Base-by-base conservation (phyloP, 192 early-diverging fungal genomes). In the Rhizoclosmatium sp. region DNA sequence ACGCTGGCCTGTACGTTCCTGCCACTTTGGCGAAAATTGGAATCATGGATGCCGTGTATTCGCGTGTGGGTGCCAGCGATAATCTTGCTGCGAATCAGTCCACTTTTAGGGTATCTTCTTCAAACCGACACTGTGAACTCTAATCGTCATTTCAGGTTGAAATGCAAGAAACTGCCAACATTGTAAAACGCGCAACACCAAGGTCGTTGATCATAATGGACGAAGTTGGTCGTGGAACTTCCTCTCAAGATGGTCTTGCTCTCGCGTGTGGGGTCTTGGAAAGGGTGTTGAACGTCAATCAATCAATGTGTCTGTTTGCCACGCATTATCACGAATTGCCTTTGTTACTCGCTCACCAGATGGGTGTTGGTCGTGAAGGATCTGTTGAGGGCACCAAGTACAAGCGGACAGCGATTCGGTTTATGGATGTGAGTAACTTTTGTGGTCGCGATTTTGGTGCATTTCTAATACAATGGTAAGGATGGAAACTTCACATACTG, bases 221-320 rank as follows among this genome's bases (percentile, higher is more conserved):
- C 78, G 94, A 96, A 65, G 83, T 96, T 4, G 94, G 94, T 0
- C 82, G 94, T 47, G 94, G 94, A 0, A 96, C 94, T 0, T 92
- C 91, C 21, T 93, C 92, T 5, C 76, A 87, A 47, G 94, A 95
- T 79, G 94, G 94, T 0, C 73, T 89, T 1, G 89, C 92, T 0
- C 85, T 94, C n/a, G 94, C 93, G 7, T 86, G 88, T 62, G 88
- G 92, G 0, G 88, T 92, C 0, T 59, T 95, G 1, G 65, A 85
- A 16, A 78, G 94, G 79, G 80, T 95, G 4, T 82, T 91, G 12
- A 14, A 47, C 9, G 75, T 83, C 9, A 86, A 87, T 19, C 54
- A 84, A 3, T 87, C 88, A 1, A 86, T 90, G 9, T 86, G 83
- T 0, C 61, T 95, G 40, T 96, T 96, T 86, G 93, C 94, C 21